phyloP scores from a whole-genome alignment of 441 rosid genomes.

The Pelargonium australe region DNA sequence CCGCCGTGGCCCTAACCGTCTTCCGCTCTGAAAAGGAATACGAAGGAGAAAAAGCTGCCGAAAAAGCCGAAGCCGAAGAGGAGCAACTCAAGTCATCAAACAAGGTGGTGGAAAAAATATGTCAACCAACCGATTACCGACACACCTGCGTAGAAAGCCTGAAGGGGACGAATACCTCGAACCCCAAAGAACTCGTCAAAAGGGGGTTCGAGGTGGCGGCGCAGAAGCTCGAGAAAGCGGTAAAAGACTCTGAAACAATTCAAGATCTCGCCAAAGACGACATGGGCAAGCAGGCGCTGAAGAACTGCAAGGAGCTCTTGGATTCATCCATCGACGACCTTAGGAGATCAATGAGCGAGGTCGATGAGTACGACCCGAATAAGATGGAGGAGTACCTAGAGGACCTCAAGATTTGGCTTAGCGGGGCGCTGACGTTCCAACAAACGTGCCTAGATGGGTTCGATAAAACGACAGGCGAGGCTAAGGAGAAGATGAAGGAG shows the following conservation, averaged over 20 bases:
- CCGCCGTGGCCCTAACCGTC: too few relatives aligned
- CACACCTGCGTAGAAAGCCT: too few relatives aligned
- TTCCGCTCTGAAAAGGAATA: too few relatives aligned
- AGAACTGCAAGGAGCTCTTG: constrained; percentile 43
- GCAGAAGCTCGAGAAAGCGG: constrained; percentile 31
- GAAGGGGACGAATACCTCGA: constrained; percentile 35
- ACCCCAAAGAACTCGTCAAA: constrained; percentile 59
- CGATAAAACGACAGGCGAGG: constrained; percentile 44
- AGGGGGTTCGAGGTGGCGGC: constrained; percentile 44
- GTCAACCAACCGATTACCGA: too few relatives aligned
- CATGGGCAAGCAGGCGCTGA: constrained; percentile 41
- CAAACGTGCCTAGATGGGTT: constrained; percentile 69
- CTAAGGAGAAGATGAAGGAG: constrained; percentile 40
- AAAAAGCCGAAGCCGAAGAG: too few relatives aligned
- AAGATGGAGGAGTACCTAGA: constrained; percentile 32
- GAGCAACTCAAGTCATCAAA: too few relatives aligned
- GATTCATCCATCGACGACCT: constrained; percentile 48
- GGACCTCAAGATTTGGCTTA: constrained; percentile 63
- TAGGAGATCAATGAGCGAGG: constrained; percentile 31
- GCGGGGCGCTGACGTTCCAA: constrained; percentile 68
- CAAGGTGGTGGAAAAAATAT: too few relatives aligned
- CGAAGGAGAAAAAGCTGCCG: too few relatives aligned
- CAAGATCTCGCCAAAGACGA: constrained; percentile 43
- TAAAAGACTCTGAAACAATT: constrained; percentile 36
- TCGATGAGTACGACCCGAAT: constrained; percentile 35